Evolutionary conservation across 768 basidiomycete species (phyloP).

Genomic region (Mycena leptocephala): DNA sequence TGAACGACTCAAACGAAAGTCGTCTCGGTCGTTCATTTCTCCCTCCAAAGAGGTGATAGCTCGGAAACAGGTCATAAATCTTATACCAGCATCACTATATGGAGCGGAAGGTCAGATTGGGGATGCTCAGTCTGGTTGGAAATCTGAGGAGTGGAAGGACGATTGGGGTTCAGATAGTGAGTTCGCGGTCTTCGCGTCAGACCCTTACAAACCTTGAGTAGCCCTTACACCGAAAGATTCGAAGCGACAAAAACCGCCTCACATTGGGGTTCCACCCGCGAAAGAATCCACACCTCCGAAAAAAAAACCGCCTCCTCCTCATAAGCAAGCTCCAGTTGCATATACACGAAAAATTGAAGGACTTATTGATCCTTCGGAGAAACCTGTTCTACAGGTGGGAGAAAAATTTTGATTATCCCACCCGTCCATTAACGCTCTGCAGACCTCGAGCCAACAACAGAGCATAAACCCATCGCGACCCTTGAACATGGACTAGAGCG

Average conservation of each 20-base stretch:
- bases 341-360: slow-evolving; percentile 55
- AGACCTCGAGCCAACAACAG: slow-evolving; percentile 63
- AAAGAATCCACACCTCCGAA: background rate
- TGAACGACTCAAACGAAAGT: slow-evolving; percentile 15
- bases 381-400: slow-evolving; percentile 37
- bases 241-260: slow-evolving; percentile 27
- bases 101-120: slow-evolving; percentile 2
- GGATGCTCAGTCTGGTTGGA: slow-evolving; percentile 17
- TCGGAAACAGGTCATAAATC: slow-evolving; percentile 15
- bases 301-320: background rate
- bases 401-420: background rate
- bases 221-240: slow-evolving; percentile 18
- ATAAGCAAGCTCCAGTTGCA: slow-evolving; percentile 15
- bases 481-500: slow-evolving; percentile 80
- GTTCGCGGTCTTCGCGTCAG: background rate
- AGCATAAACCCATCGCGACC: slow-evolving; percentile 71
- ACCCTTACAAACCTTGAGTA: background rate
- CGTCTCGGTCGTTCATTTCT: background rate
- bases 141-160: slow-evolving; percentile 34
- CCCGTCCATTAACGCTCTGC: background rate
- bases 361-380: slow-evolving; percentile 43
- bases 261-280: background rate
- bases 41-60: slow-evolving; percentile 17
- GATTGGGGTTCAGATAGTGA: slow-evolving; percentile 36
- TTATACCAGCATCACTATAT: slow-evolving; percentile 21